These are phyloP conservation scores for Nitzschia sp. DNA, from an alignment of 108 stramenopile species.

Conservation along the genomic window DNA sequence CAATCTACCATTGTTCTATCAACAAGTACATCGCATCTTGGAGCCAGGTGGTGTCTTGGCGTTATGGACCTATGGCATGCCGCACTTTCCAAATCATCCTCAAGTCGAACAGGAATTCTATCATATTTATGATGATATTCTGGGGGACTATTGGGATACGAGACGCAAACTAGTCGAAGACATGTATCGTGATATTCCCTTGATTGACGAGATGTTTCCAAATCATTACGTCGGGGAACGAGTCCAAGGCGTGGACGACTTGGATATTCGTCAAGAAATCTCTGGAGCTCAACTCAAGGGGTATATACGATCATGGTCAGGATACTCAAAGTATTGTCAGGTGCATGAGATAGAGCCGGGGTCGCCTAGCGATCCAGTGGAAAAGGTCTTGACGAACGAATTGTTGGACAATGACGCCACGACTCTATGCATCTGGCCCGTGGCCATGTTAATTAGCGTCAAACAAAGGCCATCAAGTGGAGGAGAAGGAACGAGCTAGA, in stretches of 20 bases:
- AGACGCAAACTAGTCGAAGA: constrained; percentile 9
- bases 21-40: constrained; percentile 8
- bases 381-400: neutral
- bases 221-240: neutral
- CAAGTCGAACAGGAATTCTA: neutral
- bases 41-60: constrained; percentile 10
- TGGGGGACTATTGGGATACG: constrained; percentile 14
- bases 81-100: constrained; percentile 7
- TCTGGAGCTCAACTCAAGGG: neutral
- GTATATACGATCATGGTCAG: constrained; percentile 18
- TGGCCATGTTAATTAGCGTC: constrained; percentile 1
- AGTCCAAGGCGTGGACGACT: neutral
- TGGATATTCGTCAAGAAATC: constrained; percentile 13
- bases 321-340: constrained; percentile 9
- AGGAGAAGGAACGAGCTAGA: too few species aligned
- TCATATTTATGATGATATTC: neutral
- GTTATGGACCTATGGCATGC: constrained; percentile 2
- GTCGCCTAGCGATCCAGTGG: neutral
- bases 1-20: constrained; percentile 8
- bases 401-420: neutral
- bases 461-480: too few species aligned
- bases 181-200: constrained; percentile 10
- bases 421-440: constrained; percentile 1
- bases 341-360: neutral
- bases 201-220: constrained; percentile 2